Base-by-base conservation (phyloP, 495 filamentous ascomycete genomes). In the Letharia columbiana region DNA sequence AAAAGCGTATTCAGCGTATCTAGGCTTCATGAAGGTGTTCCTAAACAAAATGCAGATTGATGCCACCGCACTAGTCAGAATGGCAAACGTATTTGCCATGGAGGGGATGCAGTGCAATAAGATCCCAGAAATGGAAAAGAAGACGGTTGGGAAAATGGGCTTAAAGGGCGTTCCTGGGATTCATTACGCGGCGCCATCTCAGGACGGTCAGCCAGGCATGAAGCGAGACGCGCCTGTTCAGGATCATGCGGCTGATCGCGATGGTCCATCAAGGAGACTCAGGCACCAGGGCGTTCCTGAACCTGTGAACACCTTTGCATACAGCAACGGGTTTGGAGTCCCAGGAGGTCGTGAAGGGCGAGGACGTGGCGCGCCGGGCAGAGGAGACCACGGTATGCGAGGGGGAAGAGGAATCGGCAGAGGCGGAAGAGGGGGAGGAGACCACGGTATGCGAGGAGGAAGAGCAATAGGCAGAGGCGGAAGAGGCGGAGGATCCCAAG, bases 1-100 rank as follows among this genome's bases (percentile, higher is more conserved):
- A 41, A 83, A 83, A 37, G 83, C 83, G 23, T 86, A 86, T 70
- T 78, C 78, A 15, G 82, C 83, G 13, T 86, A 75, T 69, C 75
- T 86, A 41, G 80, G 80, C 5, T 82, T 80, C 72, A 76, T 82
- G 56, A 78, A 78, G 66, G 74, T 71, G 60, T 76, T 76, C 50
- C 33, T 77, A 50, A 78, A 74, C 50, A 76, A 72, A 60, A 69
- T 82, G 44, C 72, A 73, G 62, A 66, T 81, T 20, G 73, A 77
- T 47, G 73, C 77, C 65, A 60, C 78, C 33, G 75, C 73, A 4
- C 75, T 82, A 31, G 80, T 82, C 2, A 71, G 74, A 56, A 73
- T 80, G 62, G 79, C 78, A 10, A 82, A 81, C 39, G 70, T 75
- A 7, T 58, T 82, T 47, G 80, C 80, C 2, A 68, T 80, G 11